Evolutionary conservation across 129 eudicot genomes (phyloP).

Genomic region (Arctium lappa): DNA sequence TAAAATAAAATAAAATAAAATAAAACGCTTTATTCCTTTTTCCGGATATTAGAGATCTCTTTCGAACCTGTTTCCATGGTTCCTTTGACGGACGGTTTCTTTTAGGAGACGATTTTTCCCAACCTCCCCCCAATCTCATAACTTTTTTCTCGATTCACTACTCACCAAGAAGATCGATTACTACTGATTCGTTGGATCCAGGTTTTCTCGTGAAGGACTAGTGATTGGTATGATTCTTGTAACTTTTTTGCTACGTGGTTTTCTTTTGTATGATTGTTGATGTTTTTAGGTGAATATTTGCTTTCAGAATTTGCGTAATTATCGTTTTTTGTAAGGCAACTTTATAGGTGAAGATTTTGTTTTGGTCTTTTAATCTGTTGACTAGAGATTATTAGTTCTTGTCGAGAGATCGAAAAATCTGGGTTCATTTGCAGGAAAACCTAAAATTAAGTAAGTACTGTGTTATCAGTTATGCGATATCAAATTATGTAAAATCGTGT

Average conservation of each 20-base stretch:
- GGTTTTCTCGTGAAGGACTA: background rate
- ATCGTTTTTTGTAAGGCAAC: background rate
- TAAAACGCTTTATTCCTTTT: slow-evolving; percentile 5
- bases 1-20: too few species aligned
- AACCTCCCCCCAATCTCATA: slow-evolving; percentile 11
- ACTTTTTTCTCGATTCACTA: slow-evolving; percentile 13
- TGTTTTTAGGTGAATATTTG: background rate
- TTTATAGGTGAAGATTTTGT: background rate
- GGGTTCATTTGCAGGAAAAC: slow-evolving; percentile 2
- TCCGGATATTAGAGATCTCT: slow-evolving; percentile 14
- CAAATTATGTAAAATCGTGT: background rate
- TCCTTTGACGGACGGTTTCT: slow-evolving; percentile 28
- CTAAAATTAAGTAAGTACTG: background rate
- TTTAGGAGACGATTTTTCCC: slow-evolving; percentile 19
- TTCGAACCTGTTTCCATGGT: slow-evolving; percentile 2
- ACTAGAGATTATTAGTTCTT: slow-evolving; percentile 9
- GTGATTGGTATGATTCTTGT: slow-evolving; percentile 8
- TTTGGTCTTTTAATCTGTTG: slow-evolving; percentile 2
- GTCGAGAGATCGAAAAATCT: background rate
- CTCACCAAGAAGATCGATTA: slow-evolving; percentile 5
- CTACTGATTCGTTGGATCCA: slow-evolving; percentile 11
- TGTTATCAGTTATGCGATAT: slow-evolving; percentile 1
- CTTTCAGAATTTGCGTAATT: background rate
- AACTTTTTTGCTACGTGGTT: background rate
- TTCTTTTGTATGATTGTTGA: slow-evolving; percentile 3